Percentiles rank a stretch among this genome's conserved stretches.
phyloP scores from a whole-genome alignment of 2,329 filamentous ascomycete genomes.

The Fulvia fulva region DNA sequence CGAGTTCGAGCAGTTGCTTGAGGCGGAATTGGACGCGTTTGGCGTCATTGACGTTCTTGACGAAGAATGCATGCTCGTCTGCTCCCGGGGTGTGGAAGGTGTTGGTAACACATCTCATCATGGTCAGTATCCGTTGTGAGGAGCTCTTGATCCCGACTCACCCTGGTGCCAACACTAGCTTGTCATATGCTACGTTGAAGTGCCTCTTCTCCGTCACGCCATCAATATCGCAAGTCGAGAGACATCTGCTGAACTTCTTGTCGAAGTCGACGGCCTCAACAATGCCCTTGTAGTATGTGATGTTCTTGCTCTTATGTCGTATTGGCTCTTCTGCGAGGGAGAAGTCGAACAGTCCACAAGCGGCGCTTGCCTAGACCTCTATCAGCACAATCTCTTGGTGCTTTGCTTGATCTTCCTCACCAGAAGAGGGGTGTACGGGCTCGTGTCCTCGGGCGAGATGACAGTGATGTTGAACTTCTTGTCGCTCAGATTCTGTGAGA shows the following conservation, averaged over 20 bases:
- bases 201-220: conserved; percentile 29
- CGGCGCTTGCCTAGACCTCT: conserved; percentile 35
- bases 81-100: conserved; percentile 23
- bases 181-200: conserved; percentile 42
- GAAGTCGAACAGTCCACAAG: conserved; percentile 45
- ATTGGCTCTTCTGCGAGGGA: conserved; percentile 44
- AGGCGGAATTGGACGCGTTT: conserved; percentile 32
- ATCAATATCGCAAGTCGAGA: conserved; percentile 25
- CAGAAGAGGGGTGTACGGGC: conserved; percentile 44
- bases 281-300: conserved; percentile 29
- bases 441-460: conserved; percentile 41
- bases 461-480: conserved; percentile 39
- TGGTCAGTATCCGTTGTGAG: neutral
- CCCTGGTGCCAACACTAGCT: conserved; percentile 40
- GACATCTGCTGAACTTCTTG: conserved; percentile 34
- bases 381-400: neutral
- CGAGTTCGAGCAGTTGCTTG: conserved; percentile 36
- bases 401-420: conserved; percentile 4
- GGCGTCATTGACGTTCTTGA: conserved; percentile 19
- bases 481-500: conserved; percentile 36
- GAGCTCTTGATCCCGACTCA: no score
- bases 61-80: conserved; percentile 21
- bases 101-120: conserved; percentile 13
- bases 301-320: conserved; percentile 35
- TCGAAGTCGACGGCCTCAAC: conserved; percentile 39